Evolutionary conservation across 1,139 yeast genomes (phyloP).

Genomic region (Blastobotrys capitulatus): DNA sequence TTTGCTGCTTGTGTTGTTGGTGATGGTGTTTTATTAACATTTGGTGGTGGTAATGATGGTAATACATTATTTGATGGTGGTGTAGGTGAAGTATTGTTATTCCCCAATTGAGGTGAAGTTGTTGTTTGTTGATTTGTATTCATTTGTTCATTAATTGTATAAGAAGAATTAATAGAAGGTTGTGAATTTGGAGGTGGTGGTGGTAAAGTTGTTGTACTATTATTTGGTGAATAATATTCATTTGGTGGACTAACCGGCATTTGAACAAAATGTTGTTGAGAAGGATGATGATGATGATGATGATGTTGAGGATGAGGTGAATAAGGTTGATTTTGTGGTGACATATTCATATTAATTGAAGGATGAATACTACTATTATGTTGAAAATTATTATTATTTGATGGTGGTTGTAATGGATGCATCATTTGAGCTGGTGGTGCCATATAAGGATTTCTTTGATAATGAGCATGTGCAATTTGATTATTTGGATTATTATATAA

Average conservation of each 20-base stretch:
- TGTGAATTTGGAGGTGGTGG: not conserved
- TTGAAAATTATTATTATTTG: not conserved
- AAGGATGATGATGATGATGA: conserved; percentile 2
- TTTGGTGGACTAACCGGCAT: not conserved
- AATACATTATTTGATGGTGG: too few species aligned
- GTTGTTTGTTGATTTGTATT: too few species aligned
- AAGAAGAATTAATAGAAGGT: not conserved
- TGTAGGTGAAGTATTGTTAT: too few species aligned
- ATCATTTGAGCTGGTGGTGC: too few species aligned
- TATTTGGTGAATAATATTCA: not conserved
- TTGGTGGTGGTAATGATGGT: not conserved
- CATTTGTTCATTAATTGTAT: too few species aligned
- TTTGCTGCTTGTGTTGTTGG: not conserved
- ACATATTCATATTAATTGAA: not conserved
- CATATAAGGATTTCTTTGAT: not conserved
- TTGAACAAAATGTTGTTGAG: not conserved
- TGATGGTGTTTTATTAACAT: conserved; percentile 1
- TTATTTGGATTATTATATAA: not conserved
- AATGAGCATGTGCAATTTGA: not conserved
- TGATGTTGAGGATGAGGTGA: not conserved
- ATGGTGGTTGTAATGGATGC: conserved; percentile 7
- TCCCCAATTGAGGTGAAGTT: too few species aligned
- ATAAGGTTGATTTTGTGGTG: not conserved
- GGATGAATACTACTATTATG: not conserved
- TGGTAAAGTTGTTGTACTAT: not conserved